Evolutionary conservation across 352 stramenopile species (phyloP), one percentile per base, ranked within the genome.

Genomic region (Phytophthora sansomeana): DNA sequence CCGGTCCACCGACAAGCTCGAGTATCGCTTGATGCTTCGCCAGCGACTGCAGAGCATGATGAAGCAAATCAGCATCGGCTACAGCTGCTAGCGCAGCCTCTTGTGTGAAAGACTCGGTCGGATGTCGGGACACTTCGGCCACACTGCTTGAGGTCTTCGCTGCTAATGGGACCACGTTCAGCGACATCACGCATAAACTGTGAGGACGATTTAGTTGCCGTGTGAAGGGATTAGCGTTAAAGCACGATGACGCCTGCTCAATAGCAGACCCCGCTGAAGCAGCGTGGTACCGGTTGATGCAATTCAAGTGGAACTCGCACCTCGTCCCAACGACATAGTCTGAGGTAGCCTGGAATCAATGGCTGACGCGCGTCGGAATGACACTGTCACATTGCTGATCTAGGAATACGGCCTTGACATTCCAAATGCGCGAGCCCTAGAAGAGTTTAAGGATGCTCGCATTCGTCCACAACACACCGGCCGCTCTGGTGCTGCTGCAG

Each of bases 121-220:
- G 50, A 19, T 6, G 26, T 19, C 49, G 49, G 0, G 30, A 46
- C 24, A 5, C 30, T 5, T 42, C 30, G 4, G 49, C 19, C 17
- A 57, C 7, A 11, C 1, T 33, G 11, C 49, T 57, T 1, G 49
- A 46, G 11, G 21, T 46, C 26, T 57, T 57, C 7, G n/a, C 49
- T 47, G 49, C n/a, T 33, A 57, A 46, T 57, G 49, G 30, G 14
- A 33, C 32, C 17, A 33, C 49, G 0, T 57, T 57, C n/a, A 13
- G 19, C 36, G 33, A 19, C 8, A 57, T 57, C 17, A 33, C 46
- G 33, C 49, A 57, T 19, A 44, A 57, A 13, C 33, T 57, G 0
- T 57, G 49, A 33, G 19, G 24, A 13, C 32, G 46, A 10, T 57
- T 57, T 14, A 57, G 49, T 32, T 10, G 49, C 16, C 4, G 35